Percentiles rank a stretch among this genome's conserved stretches.
Evolutionary conservation across 2,329 filamentous ascomycete genomes (phyloP).

Genomic region (Dryadomyces sulphureus): DNA sequence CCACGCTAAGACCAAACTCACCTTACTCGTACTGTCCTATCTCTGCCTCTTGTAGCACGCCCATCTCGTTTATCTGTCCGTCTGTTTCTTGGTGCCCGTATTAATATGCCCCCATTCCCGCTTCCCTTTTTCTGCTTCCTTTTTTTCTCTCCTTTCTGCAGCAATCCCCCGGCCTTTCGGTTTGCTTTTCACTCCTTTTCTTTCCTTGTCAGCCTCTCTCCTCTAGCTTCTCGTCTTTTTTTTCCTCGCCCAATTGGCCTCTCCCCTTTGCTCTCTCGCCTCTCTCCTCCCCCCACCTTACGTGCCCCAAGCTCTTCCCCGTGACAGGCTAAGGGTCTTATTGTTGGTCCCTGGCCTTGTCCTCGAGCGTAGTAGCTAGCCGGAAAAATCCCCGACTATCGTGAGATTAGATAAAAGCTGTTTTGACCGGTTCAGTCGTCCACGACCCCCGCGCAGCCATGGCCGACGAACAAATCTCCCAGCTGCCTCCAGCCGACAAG

Average conservation of each 20-base stretch:
- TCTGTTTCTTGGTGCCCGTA: background rate
- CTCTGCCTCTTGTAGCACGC: no score
- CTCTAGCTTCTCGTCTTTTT: background rate
- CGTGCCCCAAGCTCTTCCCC: background rate
- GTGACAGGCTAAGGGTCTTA: background rate
- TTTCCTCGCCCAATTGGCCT: background rate
- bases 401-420: constrained; percentile 1
- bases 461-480: background rate
- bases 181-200: no score
- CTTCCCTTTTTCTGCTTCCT: background rate
- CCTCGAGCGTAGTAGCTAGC: background rate
- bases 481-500: background rate
- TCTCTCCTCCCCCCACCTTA: background rate
- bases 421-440: background rate
- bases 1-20: background rate
- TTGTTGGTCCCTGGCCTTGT: background rate
- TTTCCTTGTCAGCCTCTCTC: background rate
- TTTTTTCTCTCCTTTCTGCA: background rate
- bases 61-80: background rate
- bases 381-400: background rate
- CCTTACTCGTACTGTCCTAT: background rate
- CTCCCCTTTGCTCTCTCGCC: background rate
- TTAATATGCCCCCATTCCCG: constrained; percentile 1
- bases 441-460: background rate
- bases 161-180: no score